Evolutionary conservation across 139 green algal species (phyloP).

Genomic region (Mesostigma viride): DNA sequence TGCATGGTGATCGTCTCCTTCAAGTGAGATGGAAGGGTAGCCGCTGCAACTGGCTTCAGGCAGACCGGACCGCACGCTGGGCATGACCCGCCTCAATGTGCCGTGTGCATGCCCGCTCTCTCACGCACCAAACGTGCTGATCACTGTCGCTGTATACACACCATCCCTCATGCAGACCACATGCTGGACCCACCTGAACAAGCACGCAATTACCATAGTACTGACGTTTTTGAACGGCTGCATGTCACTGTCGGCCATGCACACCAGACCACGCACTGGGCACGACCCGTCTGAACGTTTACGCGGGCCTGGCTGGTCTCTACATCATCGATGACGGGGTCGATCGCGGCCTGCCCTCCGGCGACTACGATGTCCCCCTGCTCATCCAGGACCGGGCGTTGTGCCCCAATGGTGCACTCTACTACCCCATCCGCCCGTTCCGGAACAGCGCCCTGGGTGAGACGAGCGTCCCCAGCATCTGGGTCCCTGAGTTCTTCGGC

Average conservation of each 20-base stretch:
- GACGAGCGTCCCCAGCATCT: not conserved
- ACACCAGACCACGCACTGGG: no score
- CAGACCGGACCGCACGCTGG: constrained; percentile 12
- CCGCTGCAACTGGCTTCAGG: not conserved
- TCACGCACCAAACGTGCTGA: not conserved
- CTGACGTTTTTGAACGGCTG: no score
- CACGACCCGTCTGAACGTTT: no score
- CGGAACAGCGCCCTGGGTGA: not conserved
- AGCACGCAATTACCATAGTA: no score
- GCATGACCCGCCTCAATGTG: constrained; percentile 18
- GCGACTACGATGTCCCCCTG: constrained; percentile 4
- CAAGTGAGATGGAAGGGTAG: not conserved
- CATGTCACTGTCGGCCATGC: no score
- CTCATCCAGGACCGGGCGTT: constrained; percentile 9
- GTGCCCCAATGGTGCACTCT: not conserved
- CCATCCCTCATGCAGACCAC: no score
- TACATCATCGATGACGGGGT: no score
- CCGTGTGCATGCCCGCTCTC: not conserved
- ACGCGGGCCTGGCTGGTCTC: no score
- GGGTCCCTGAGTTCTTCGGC: constrained; percentile 13
- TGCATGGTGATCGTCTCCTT: not conserved
- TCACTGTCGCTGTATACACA: no score
- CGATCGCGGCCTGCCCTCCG: not conserved
- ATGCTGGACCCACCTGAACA: no score
- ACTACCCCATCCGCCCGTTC: no score